Conservation (phyloP, 768 basidiomycete species). For the Rubroboletus satanas region DNA sequence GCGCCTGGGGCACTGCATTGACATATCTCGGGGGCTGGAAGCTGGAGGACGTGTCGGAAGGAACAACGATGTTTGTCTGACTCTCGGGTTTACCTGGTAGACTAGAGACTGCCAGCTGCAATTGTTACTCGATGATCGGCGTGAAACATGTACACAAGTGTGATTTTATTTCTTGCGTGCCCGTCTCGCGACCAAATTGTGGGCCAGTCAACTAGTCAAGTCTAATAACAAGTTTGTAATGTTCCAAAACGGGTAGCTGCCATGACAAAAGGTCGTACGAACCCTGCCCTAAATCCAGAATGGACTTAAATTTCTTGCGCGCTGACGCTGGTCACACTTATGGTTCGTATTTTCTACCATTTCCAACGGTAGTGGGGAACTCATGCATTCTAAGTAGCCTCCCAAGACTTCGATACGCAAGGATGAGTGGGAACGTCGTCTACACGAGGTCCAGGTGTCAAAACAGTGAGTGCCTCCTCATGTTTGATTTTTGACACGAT, state of each 20-base stretch:
- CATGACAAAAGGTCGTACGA: neutral
- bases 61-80: neutral
- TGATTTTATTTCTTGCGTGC: neutral
- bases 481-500: slow-evolving; percentile 40
- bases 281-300: slow-evolving; percentile 39
- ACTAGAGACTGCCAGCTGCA: neutral
- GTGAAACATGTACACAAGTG: neutral
- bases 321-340: slow-evolving; percentile 20
- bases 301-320: slow-evolving; percentile 32
- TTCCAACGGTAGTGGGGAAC: neutral
- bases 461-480: slow-evolving; percentile 71
- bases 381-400: slow-evolving; percentile 29
- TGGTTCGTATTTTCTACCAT: slow-evolving; percentile 28
- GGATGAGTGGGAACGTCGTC: slow-evolving; percentile 82
- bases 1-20: neutral
- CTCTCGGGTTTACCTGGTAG: neutral
- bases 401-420: slow-evolving; percentile 61
- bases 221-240: neutral
- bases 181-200: too few species aligned
- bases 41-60: neutral
- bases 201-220: neutral
- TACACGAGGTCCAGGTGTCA: slow-evolving; percentile 77
- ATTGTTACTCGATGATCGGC: too few species aligned
- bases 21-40: neutral
- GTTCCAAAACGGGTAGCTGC: slow-evolving; percentile 6